Evolutionary conservation across 352 stramenopile species (phyloP).

Genomic region (Blastocystis sp.): DNA sequence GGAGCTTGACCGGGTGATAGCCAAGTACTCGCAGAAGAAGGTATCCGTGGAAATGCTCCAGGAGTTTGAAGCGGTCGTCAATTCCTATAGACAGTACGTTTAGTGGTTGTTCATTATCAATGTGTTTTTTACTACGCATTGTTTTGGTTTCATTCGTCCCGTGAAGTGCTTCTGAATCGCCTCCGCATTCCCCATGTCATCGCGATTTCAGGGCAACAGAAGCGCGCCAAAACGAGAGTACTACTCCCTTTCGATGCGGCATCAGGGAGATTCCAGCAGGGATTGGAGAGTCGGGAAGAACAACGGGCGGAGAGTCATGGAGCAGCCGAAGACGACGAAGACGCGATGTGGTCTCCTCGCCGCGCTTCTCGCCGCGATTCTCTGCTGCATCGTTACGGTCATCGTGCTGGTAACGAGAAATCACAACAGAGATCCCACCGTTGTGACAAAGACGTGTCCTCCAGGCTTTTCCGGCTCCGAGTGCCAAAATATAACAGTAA

Average conservation of each 20-base stretch:
- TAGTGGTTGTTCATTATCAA: not conserved
- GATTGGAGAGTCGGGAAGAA: constrained; percentile 30
- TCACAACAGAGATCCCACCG: not conserved
- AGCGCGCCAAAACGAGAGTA: not conserved
- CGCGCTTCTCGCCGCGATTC: not conserved
- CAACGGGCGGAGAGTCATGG: not conserved
- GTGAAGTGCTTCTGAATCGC: not conserved
- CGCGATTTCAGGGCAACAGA: not conserved
- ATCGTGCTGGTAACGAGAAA: not conserved
- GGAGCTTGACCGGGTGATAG: not conserved
- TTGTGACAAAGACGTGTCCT: constrained; percentile 3
- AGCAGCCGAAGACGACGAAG: not conserved
- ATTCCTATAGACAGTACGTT: not conserved
- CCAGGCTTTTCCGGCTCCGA: constrained; percentile 36
- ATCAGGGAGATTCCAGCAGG: not conserved
- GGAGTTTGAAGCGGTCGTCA: not conserved
- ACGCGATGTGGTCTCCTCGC: not conserved
- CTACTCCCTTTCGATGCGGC: constrained; percentile 28
- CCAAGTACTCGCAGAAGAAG: not conserved
- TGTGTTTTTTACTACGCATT: not conserved
- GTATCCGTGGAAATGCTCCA: not conserved
- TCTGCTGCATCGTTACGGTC: not conserved
- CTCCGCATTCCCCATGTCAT: not conserved
- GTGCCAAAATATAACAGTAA: constrained; percentile 20
- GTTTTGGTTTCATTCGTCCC: not conserved